Evolutionary conservation across 108 stramenopile species (phyloP).

Genomic region (Nitzschia sp.): DNA sequence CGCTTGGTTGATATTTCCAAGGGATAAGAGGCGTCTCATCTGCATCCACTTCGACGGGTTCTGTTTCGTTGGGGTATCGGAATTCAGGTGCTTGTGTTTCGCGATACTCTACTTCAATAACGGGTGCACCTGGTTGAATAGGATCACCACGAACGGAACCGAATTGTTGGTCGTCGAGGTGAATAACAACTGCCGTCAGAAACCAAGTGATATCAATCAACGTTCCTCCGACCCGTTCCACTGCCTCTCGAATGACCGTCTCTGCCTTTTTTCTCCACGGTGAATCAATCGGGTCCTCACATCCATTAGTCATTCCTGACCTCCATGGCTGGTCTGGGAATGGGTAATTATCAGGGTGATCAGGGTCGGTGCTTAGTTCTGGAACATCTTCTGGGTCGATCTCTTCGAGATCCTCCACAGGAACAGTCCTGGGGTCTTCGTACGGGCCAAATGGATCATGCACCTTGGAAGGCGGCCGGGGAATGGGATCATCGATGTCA

Average conservation of each 20-base stretch:
- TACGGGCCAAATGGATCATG: constrained; percentile 51
- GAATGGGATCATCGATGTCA: too few species aligned
- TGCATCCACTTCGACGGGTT: constrained; percentile 39
- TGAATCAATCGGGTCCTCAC: constrained; percentile 75
- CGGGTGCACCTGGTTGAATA: constrained; percentile 50
- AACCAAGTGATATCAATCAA: constrained; percentile 85
- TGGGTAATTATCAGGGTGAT: constrained; percentile 46
- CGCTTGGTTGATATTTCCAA: too few species aligned
- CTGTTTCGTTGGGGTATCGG: constrained; percentile 65
- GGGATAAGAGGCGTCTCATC: constrained; percentile 28
- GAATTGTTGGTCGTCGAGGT: constrained; percentile 30
- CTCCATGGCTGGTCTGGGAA: constrained; percentile 85
- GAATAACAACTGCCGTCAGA: constrained; percentile 59
- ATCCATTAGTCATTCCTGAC: constrained; percentile 71
- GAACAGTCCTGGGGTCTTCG: constrained; percentile 1
- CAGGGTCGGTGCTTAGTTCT: constrained; percentile 27
- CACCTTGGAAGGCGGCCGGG: constrained; percentile 7
- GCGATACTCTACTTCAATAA: constrained; percentile 41
- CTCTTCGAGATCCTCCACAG: constrained; percentile 29
- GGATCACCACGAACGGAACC: not conserved
- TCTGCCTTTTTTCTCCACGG: constrained; percentile 76
- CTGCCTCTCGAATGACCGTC: constrained; percentile 56
- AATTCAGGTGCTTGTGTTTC: constrained; percentile 44
- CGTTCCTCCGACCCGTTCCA: constrained; percentile 45
- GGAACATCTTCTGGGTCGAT: constrained; percentile 30